A percentile compares a stretch with the other conserved stretches of the same genome.
Evolutionary conservation across 192 early-diverging fungal genomes (phyloP).

Genomic region (Umbelopsis isabellina): DNA sequence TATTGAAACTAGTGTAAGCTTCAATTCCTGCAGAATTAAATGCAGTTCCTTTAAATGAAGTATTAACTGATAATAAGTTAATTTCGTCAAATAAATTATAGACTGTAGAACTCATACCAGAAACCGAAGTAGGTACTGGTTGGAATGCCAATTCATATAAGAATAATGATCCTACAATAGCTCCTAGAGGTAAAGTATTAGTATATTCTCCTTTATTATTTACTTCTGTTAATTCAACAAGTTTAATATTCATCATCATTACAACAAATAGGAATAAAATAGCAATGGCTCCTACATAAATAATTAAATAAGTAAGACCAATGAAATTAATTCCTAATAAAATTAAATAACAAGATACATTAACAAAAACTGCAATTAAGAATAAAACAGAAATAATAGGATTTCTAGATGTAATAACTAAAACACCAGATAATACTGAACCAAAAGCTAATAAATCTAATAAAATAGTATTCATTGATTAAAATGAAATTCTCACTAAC

Average conservation of each 20-base stretch:
- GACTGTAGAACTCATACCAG: too few relatives aligned
- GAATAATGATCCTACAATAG: too few relatives aligned
- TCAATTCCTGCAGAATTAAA: slow-evolving; percentile 5
- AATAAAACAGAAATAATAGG: slow-evolving; percentile 61
- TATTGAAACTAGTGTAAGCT: slow-evolving; percentile 42
- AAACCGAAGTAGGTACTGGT: too few relatives aligned
- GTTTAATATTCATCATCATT: slow-evolving; percentile 63
- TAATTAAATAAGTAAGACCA: slow-evolving; percentile 59
- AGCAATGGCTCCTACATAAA: slow-evolving; percentile 61
- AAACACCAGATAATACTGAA: slow-evolving; percentile 53
- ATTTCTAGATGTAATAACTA: slow-evolving; percentile 59
- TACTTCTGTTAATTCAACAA: slow-evolving; percentile 55
- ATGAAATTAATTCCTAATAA: slow-evolving; percentile 61
- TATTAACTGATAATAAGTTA: slow-evolving; percentile 27
- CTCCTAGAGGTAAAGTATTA: too few relatives aligned
- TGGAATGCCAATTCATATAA: too few relatives aligned
- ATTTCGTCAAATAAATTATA: slow-evolving; percentile 45
- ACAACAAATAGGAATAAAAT: slow-evolving; percentile 65
- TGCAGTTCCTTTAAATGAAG: neutral
- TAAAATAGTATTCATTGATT: slow-evolving; percentile 33
- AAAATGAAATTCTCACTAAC: neutral
- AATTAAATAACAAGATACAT: slow-evolving; percentile 63
- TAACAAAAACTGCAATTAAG: slow-evolving; percentile 65
- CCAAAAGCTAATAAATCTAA: slow-evolving; percentile 37
- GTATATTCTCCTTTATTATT: slow-evolving; percentile 30